Evolutionary conservation across 352 stramenopile species (phyloP).

Genomic region (Globisporangium uncinulatum): DNA sequence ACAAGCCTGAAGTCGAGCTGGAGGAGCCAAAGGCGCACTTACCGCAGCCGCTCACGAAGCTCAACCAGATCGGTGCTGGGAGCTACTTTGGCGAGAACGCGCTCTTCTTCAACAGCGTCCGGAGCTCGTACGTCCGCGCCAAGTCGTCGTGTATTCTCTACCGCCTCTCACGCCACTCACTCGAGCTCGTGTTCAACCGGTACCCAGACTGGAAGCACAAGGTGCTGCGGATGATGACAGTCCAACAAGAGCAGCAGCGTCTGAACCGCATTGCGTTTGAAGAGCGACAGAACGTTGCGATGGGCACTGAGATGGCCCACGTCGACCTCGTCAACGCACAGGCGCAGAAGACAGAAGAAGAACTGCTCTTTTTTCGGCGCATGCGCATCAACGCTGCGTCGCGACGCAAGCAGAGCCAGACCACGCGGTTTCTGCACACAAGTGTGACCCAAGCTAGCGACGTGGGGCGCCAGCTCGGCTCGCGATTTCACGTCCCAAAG

Average conservation of each 20-base stretch:
- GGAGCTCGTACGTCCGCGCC: constrained; percentile 46
- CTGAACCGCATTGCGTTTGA: constrained; percentile 34
- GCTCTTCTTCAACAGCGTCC: constrained; percentile 56
- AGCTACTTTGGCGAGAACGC: constrained; percentile 70
- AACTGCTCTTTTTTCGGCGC: constrained; percentile 24
- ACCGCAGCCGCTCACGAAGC: constrained; percentile 26
- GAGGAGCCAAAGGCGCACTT: not conserved
- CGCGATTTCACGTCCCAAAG: not conserved
- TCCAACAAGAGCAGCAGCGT: constrained; percentile 48
- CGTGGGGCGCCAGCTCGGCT: not conserved
- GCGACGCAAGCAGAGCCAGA: constrained; percentile 13
- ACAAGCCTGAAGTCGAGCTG: not conserved
- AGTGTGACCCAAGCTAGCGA: constrained; percentile 8
- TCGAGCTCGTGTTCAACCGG: constrained; percentile 63
- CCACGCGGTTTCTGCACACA: constrained; percentile 5
- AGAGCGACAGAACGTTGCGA: constrained; percentile 34
- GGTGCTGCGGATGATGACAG: constrained; percentile 52
- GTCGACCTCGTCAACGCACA: constrained; percentile 26
- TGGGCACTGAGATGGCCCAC: constrained; percentile 23
- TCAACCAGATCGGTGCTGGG: constrained; percentile 43
- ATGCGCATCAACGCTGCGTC: constrained; percentile 21
- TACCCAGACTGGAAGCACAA: constrained; percentile 72
- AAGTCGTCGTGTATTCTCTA: constrained; percentile 71
- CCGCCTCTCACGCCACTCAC: constrained; percentile 51
- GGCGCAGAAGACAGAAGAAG: constrained; percentile 32